Evolutionary conservation across 139 green algal genomes (phyloP), one percentile per base, ranked within the genome.

Genomic region (Axilococcus clingmanii): DNA sequence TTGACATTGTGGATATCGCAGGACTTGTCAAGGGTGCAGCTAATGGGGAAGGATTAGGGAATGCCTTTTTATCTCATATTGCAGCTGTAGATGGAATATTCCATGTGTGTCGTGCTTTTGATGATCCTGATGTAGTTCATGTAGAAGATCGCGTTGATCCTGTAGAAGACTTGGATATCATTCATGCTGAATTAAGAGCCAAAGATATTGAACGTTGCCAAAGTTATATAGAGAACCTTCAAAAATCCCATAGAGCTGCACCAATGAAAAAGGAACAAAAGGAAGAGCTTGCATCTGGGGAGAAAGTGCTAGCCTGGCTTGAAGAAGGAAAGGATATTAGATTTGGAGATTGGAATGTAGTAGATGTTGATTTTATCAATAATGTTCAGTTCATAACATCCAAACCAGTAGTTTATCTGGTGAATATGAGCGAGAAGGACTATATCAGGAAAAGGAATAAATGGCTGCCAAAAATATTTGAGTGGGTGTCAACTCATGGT

Each of bases 381-480:
- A 66, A 57, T 35, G 79, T 69, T 20, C 63, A 71, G 66, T 68
- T 94, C 35, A 78, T 96, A 48, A 86, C 81, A 3, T 77, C 89
- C 61, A 98, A 98, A 79, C 89, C 91, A 6, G 85, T 88, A 4
- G 82, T 97, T 22, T 98, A 97, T 72, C 78, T 98, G 25, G 77
- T 95, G 30, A 96, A 96, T 68, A 53, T 95, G 55, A 87, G 58
- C 6, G 78, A 91, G 65, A 86, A 89, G 52, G 84, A 91, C 50
- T 98, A 89, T 77, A 72, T 79, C 44, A 73, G 83, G 20, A 99
- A 98, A 72, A 99, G 98, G 85, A 94, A 92, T 79, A 99, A 99
- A 78, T 97, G 78, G 68, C 78, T 98, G 47, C 66, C 74, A 20
- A 98, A 98, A 72, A 87, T 98, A 25, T 67, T 79, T 57, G 79